Evolutionary conservation across 495 filamentous ascomycete species (phyloP).

Genomic region (Neurospora sp.): DNA sequence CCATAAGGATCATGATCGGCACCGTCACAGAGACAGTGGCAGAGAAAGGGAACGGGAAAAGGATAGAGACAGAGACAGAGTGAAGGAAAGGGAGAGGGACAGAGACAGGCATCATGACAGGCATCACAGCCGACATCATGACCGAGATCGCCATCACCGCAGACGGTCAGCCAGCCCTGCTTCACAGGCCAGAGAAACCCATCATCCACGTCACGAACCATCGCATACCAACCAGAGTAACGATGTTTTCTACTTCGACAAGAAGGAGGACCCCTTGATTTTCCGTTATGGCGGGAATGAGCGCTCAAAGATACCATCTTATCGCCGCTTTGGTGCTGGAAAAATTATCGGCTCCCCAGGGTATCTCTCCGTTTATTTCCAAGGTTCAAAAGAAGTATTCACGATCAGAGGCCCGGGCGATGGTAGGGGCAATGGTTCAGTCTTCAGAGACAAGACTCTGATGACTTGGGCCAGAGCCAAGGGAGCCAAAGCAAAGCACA

Average conservation of each 20-base stretch:
- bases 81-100: not conserved
- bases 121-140: not conserved
- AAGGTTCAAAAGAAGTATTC: slow-evolving; percentile 28
- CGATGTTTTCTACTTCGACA: slow-evolving; percentile 30
- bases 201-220: not conserved
- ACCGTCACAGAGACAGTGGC: not conserved
- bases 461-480: slow-evolving; percentile 11
- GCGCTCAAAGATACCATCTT: slow-evolving; percentile 28
- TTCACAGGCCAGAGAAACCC: not conserved
- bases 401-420: slow-evolving; percentile 12
- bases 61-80: not conserved
- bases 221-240: not conserved
- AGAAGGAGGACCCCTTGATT: slow-evolving; percentile 35
- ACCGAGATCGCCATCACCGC: not conserved
- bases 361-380: slow-evolving; percentile 25
- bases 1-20: not conserved
- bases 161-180: slow-evolving; percentile 1
- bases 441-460: slow-evolving; percentile 30
- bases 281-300: slow-evolving; percentile 33
- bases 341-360: slow-evolving; percentile 31
- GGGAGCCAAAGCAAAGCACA: slow-evolving; percentile 15
- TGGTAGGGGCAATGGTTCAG: slow-evolving; percentile 21
- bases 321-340: slow-evolving; percentile 30
- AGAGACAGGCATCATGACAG: not conserved
- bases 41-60: not conserved